These are phyloP conservation scores for Schizonepeta tenuifolia DNA, from an alignment of 257 asterid genomes.

Conservation along the genomic window DNA sequence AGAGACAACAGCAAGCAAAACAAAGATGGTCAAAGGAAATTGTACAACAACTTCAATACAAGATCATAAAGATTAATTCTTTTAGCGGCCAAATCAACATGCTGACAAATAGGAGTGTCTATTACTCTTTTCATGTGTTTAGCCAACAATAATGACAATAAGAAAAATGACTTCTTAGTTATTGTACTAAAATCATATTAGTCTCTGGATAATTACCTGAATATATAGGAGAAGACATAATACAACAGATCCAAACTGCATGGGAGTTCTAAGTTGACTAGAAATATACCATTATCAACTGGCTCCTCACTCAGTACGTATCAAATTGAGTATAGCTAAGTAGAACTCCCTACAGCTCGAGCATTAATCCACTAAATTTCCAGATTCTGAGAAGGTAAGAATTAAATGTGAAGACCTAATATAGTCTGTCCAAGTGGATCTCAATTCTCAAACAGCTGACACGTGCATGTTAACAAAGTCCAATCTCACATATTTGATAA, in stretches of 20 bases:
- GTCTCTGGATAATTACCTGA: no score
- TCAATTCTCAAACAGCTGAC: background rate
- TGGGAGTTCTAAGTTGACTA: background rate
- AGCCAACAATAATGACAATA: background rate
- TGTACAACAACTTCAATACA: background rate
- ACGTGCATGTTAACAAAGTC: background rate
- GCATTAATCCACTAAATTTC: constrained; percentile 4
- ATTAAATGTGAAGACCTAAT: background rate
- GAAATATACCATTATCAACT: no score
- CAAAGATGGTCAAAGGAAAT: background rate
- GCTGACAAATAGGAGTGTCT: background rate
- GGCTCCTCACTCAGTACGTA: background rate
- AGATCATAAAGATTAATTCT: background rate
- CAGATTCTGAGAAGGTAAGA: background rate
- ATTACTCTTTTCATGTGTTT: background rate
- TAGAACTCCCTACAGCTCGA: background rate
- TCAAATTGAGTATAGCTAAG: background rate
- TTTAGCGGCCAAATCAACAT: background rate
- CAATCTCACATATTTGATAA: background rate
- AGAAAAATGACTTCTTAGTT: background rate
- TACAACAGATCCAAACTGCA: background rate
- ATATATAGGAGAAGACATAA: background rate
- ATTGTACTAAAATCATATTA: background rate
- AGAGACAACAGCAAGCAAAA: background rate
- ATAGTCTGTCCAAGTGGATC: background rate